Conservation (phyloP, 2,329 filamentous ascomycete genomes). For the Shiraia sp. region DNA sequence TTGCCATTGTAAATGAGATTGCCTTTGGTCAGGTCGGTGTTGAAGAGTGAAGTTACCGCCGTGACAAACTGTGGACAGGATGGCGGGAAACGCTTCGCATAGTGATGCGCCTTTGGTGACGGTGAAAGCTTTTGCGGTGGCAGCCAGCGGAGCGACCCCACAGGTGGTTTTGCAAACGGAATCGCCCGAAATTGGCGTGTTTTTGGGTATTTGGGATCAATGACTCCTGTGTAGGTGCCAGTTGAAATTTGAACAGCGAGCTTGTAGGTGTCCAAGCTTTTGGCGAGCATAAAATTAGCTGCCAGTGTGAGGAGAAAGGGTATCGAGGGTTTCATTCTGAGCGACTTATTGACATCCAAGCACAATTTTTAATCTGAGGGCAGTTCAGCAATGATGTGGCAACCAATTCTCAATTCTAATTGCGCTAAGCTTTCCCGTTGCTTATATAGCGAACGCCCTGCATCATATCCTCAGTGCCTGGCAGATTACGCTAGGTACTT, state of each 20-base stretch:
- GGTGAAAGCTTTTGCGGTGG: slow-evolving; percentile 23
- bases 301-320: slow-evolving; percentile 6
- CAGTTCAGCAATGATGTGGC: too few relatives aligned
- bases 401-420: too few relatives aligned
- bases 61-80: slow-evolving; percentile 30
- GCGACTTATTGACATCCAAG: not conserved
- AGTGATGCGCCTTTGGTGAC: slow-evolving; percentile 7
- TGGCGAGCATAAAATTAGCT: slow-evolving; percentile 2
- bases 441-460: too few relatives aligned
- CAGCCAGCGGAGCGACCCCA: slow-evolving; percentile 31
- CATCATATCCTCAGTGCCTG: too few relatives aligned
- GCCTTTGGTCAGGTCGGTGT: slow-evolving; percentile 32
- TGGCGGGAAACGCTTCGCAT: slow-evolving; percentile 17
- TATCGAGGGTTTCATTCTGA: slow-evolving; percentile 10
- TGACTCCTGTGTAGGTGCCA: slow-evolving; percentile 18
- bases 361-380: too few relatives aligned
- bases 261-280: not conserved
- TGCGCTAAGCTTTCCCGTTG: too few relatives aligned
- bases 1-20: slow-evolving; percentile 38
- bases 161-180: slow-evolving; percentile 35
- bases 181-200: slow-evolving; percentile 37
- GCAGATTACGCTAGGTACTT: too few relatives aligned
- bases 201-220: slow-evolving; percentile 30
- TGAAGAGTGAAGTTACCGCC: slow-evolving; percentile 28
- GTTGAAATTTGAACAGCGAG: slow-evolving; percentile 13